Evolutionary conservation across 2,329 filamentous ascomycete species (phyloP), one percentile per base, ranked within the genome.

Genomic region (Leptographium flavum): DNA sequence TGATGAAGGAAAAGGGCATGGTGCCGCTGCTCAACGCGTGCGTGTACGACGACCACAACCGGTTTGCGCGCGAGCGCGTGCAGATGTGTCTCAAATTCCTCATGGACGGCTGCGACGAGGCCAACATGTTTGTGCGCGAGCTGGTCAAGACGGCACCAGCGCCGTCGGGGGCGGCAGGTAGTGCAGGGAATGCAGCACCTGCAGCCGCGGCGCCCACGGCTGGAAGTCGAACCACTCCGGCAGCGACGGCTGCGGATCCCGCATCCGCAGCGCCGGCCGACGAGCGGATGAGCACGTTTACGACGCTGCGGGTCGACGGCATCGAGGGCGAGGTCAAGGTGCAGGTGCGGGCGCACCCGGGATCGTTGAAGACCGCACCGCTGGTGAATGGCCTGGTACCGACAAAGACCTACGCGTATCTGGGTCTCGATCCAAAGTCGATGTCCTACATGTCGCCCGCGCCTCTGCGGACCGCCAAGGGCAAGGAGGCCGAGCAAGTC

Each of bases 41-140:
- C 55, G 76, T 80, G 28, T 92, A 92, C 58, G 90, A 96, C 58
- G 87, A 90, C 54, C 79, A 94, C 63, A 95, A 95, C 57, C 87
- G 87, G 0, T 95, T 90, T 58, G 88, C 94, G 51, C 86, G 90
- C 56, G 90, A 96, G 61, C 84, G 88, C 52, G 85, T 87, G 3
- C 86, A 88, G 42, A 80, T 94, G 58, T 88, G 84, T 53, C 71
- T 93, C n/a, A 88, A 90, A 58, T 93, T 79, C 73, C 68, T 84
- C 6, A 74, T 85, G 63, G 81, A 85, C 53, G 82, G 81, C 13
- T 86, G 80, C 49, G 74, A 80, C 28, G 80, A 80, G 46, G 85
- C 84, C 15, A 81, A 83, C 50, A 71, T 76, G 28, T 82, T 83
- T 54, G 76, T 88, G 43, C 71, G 79, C 45, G 75, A 80, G 42